These are phyloP conservation scores for Bisporella sp. DNA, from an alignment of 2,329 filamentous ascomycete genomes.

Conservation along the genomic window DNA sequence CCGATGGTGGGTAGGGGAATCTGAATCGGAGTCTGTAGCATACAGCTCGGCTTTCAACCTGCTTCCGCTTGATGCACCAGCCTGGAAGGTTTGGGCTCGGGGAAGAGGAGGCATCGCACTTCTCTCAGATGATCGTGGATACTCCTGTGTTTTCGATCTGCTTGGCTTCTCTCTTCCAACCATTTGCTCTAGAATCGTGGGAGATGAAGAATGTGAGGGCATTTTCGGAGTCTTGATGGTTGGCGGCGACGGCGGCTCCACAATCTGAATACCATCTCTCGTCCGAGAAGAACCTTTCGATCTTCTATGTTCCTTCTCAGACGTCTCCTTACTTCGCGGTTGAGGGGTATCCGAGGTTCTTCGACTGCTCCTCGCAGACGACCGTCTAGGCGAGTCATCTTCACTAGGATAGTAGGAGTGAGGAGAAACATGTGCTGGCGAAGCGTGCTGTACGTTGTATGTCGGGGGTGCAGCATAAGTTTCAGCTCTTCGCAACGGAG, in stretches of 20 bases:
- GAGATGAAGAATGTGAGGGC: conserved; percentile 22
- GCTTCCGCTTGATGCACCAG: conserved; percentile 15
- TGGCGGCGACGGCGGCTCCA: conserved; percentile 22
- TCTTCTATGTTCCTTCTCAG: conserved; percentile 1
- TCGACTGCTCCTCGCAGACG: conserved; percentile 17
- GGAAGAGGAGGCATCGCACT: conserved; percentile 17
- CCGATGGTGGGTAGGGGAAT: conserved; percentile 6
- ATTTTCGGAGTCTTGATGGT: conserved; percentile 19
- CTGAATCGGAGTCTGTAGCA: conserved; percentile 15
- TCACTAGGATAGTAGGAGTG: conserved; percentile 12
- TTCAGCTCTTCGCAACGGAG: conserved; percentile 21
- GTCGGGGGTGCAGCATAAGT: conserved; percentile 17
- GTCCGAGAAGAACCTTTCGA: conserved; percentile 3
- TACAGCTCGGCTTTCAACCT: conserved; percentile 12
- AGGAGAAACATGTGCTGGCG: conserved; percentile 6
- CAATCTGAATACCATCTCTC: conserved; percentile 10
- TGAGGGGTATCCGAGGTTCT: conserved; percentile 21
- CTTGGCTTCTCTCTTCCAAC: conserved; percentile 16
- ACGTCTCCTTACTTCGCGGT: conserved; percentile 11
- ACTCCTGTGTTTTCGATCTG: conserved; percentile 25
- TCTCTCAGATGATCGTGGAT: conserved; percentile 14
- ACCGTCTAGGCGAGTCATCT: conserved; percentile 24
- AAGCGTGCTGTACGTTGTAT: conserved; percentile 20
- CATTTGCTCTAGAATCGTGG: conserved; percentile 12
- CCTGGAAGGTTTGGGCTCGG: conserved; percentile 22